These are phyloP conservation scores for Wickerhamiella nectarea DNA, from an alignment of 805 yeast species.

Conservation along the genomic window DNA sequence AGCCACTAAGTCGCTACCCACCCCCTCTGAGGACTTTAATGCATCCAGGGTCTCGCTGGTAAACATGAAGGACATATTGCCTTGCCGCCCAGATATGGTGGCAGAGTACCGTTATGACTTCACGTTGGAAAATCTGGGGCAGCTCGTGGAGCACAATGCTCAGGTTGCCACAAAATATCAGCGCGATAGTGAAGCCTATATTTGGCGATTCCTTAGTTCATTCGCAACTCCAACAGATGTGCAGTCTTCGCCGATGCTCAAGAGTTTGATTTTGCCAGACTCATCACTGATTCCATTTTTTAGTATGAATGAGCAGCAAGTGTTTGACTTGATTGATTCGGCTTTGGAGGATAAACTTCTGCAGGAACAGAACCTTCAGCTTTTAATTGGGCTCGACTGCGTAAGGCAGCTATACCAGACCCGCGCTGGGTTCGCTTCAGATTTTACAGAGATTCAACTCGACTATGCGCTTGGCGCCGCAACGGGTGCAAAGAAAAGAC, in stretches of 20 bases:
- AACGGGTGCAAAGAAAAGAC: not conserved
- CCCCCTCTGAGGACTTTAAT: not conserved
- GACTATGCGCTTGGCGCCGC: not conserved
- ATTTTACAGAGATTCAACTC: not conserved
- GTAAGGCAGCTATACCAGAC: not conserved
- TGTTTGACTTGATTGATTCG: not conserved
- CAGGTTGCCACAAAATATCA: slow-evolving; percentile 54
- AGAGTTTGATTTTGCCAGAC: not conserved
- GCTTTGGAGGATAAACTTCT: not conserved
- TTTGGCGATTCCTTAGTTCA: slow-evolving; percentile 41
- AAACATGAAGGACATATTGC: slow-evolving; percentile 58
- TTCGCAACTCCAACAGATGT: not conserved
- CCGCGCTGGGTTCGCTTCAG: not conserved
- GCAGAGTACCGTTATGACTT: slow-evolving; percentile 29
- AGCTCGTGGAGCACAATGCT: slow-evolving; percentile 56
- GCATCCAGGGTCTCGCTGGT: slow-evolving; percentile 13
- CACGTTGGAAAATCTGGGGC: slow-evolving; percentile 36
- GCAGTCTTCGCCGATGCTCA: not conserved
- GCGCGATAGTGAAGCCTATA: slow-evolving; percentile 47
- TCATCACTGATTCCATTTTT: not conserved
- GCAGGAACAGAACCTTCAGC: slow-evolving; percentile 44
- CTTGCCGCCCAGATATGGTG: slow-evolving; percentile 53
- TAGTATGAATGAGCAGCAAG: not conserved
- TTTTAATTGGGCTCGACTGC: slow-evolving; percentile 45
- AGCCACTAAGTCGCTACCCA: not conserved